Conservation (phyloP, 371 early-diverging fungal genomes). For the Syncephalis fuscata region DNA sequence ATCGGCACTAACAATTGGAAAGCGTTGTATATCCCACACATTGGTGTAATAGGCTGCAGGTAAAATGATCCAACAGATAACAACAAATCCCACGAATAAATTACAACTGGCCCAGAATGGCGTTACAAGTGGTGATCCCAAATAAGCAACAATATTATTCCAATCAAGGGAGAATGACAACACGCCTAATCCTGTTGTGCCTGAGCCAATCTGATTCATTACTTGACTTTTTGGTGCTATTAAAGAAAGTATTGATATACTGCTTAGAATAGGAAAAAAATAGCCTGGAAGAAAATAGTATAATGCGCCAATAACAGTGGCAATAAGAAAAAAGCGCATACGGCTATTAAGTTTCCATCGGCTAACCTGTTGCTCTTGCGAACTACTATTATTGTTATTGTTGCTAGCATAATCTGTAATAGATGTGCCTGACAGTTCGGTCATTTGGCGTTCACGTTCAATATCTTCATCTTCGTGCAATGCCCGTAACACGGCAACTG, state of each 20-base stretch:
- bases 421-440: no score
- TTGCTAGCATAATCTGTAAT: no score
- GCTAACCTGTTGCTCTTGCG: no score
- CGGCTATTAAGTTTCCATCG: no score
- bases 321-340: not conserved
- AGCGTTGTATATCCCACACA: constrained; percentile 11
- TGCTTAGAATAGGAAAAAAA: constrained; percentile 45
- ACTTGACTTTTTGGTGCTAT: constrained; percentile 34
- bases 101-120: constrained; percentile 59
- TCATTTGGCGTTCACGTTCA: no score
- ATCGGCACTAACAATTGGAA: no score
- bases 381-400: no score
- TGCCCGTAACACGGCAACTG: constrained; percentile 50
- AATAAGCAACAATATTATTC: constrained; percentile 44
- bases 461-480: constrained; percentile 27
- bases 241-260: constrained; percentile 60
- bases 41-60: constrained; percentile 55
- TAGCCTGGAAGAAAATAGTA: constrained; percentile 70
- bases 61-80: constrained; percentile 56
- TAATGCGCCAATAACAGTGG: not conserved
- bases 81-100: constrained; percentile 41
- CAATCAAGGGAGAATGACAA: constrained; percentile 56
- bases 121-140: constrained; percentile 49
- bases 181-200: constrained; percentile 44
- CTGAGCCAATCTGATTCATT: constrained; percentile 40